These are phyloP conservation scores for Eucalyptus cloeziana DNA, from an alignment of 345 rosid genomes.

Conservation along the genomic window DNA sequence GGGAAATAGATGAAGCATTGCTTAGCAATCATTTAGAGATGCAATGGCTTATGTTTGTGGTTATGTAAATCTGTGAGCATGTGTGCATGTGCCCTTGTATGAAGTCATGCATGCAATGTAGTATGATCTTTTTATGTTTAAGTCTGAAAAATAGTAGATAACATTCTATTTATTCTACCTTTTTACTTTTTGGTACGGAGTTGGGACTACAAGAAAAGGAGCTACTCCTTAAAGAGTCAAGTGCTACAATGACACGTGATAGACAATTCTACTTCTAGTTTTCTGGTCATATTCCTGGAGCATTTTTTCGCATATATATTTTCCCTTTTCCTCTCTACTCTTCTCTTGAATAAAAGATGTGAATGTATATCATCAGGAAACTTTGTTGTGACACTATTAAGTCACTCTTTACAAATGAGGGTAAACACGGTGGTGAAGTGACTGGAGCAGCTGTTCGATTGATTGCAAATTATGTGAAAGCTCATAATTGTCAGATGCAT, in stretches of 20 bases:
- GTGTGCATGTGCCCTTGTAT: neutral
- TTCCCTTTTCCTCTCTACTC: neutral
- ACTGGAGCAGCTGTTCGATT: conserved; percentile 67
- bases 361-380: conserved; percentile 24
- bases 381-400: conserved; percentile 65
- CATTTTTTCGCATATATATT: neutral
- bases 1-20: neutral
- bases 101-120: neutral
- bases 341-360: neutral
- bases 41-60: neutral
- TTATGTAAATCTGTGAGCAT: neutral
- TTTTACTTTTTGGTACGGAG: neutral
- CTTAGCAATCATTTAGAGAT: neutral
- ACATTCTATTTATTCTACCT: neutral
- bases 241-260: neutral
- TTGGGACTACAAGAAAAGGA: neutral
- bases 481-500: conserved; percentile 75
- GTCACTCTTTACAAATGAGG: conserved; percentile 77
- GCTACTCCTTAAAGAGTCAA: neutral
- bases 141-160: neutral
- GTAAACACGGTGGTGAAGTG: conserved; percentile 84
- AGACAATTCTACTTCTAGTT: neutral
- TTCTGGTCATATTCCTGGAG: neutral
- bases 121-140: neutral
- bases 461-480: conserved; percentile 79